These are phyloP conservation scores for Astragalus glycyphyllos DNA, from an alignment of 306 rosid genomes.

Conservation along the genomic window DNA sequence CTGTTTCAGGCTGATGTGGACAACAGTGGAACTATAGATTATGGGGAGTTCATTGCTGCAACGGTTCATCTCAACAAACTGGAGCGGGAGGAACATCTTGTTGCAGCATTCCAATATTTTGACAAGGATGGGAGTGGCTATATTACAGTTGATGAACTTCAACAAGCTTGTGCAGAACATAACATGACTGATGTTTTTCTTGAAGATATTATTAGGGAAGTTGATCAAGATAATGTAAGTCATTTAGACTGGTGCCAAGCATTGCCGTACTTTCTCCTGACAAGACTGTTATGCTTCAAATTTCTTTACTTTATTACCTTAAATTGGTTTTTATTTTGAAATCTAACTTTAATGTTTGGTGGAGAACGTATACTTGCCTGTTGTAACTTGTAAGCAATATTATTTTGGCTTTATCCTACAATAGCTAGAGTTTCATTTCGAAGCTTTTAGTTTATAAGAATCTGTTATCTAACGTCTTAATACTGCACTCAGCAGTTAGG, in stretches of 20 bases:
- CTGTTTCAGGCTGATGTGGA: constrained; percentile 93
- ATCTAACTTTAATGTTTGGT: constrained; percentile 14
- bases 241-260: constrained; percentile 23
- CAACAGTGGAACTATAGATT: constrained; percentile 95
- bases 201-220: constrained; percentile 91
- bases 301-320: constrained; percentile 23
- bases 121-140: constrained; percentile 96
- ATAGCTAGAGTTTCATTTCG: constrained; percentile 25
- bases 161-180: constrained; percentile 93
- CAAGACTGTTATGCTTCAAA: constrained; percentile 16
- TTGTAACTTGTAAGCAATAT: constrained; percentile 4
- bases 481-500: constrained; percentile 14
- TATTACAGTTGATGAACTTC: constrained; percentile 96
- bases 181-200: constrained; percentile 83
- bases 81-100: constrained; percentile 93
- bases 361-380: constrained; percentile 25
- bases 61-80: constrained; percentile 97
- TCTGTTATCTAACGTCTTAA: constrained; percentile 9
- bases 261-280: constrained; percentile 9
- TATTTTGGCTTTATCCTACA: constrained; percentile 26
- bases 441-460: background rate
- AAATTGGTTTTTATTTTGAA: constrained; percentile 22
- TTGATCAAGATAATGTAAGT: constrained; percentile 96
- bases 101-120: constrained; percentile 91
- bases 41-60: constrained; percentile 96